Evolutionary conservation across 306 rosid species (phyloP), one percentile per base, ranked within the genome.

Genomic region (Malus sylvestris): DNA sequence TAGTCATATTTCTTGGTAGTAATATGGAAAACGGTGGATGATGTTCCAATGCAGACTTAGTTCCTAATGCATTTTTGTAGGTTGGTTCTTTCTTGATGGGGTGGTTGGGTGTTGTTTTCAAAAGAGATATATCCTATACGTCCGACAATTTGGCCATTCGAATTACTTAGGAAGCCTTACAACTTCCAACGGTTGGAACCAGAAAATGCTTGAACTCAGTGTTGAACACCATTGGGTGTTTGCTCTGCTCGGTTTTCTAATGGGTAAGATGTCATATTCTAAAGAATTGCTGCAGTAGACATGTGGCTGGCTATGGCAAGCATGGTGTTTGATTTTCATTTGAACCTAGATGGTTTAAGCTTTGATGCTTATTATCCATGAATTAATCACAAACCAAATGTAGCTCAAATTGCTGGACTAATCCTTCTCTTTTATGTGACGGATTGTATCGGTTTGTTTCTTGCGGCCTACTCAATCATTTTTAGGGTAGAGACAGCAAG

Each of bases 121-220:
- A 94, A 85, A 83, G 60, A 60, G 89, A 90, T 81, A 90, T 91
- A 79, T 79, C 88, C 44, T 44, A 49, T 2, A 71, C 90, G 57
- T 91, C 97, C 62, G 91, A 94, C 76, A 85, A 86, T 88, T 82
- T 94, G 32, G 88, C 93, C 29, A 87, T 94, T 71, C 93, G 90
- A 71, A 96, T 79, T 94, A 86, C 83, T 80, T 94, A 66, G 98
- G 98, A 72, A 94, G 97, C 88, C 95, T 91, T 42, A 94, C 98
- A 76, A 91, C 98, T 9, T 94, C 91, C 85, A 94, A 95, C n/a
- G 91, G 96, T 76, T 94, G 97, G 98, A 91, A 91, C 79, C 96
- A 94, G 85, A 85, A 91, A 77, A 94, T 94, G 98, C 88, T 94
- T 74, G 91, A 94, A 49, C 96, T 94, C 74, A 81, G 83, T 76